Percentiles rank a stretch among this genome's conserved stretches.
Conservation (phyloP, 202 grass and related monocot genomes). For the Dendrocalamus latiflorus region DNA sequence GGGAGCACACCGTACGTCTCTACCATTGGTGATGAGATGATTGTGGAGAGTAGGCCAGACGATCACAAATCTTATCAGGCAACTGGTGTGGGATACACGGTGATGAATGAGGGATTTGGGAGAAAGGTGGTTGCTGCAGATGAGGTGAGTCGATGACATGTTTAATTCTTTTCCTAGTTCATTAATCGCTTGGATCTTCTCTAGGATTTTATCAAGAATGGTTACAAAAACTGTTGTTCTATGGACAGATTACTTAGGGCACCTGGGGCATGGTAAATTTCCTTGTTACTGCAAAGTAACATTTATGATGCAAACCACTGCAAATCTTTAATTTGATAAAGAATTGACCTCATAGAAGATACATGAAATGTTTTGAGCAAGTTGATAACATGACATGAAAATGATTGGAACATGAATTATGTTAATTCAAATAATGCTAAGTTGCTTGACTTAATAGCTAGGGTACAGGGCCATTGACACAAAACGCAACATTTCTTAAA, state of each 20-base stretch:
- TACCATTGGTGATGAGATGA: neutral
- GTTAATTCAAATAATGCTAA: neutral
- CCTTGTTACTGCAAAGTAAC: neutral
- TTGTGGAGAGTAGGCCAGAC: neutral
- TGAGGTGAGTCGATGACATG: constrained; percentile 14
- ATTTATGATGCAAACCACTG: neutral
- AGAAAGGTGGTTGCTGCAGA: neutral
- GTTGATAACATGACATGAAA: neutral
- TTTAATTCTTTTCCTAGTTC: neutral
- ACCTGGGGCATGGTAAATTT: neutral
- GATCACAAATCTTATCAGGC: neutral
- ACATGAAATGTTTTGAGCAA: neutral
- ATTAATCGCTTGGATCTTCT: neutral
- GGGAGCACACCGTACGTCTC: neutral
- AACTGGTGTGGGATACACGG: neutral
- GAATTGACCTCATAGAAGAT: neutral
- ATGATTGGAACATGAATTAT: neutral
- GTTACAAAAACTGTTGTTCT: neutral
- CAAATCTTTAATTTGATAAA: neutral
- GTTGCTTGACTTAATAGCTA: neutral
- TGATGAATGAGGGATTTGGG: neutral
- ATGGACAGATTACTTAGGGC: neutral
- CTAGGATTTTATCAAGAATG: neutral
- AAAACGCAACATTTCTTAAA: neutral
- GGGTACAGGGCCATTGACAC: neutral